These are phyloP conservation scores for Triadica sebifera DNA, from an alignment of 345 rosid genomes.

Conservation along the genomic window DNA sequence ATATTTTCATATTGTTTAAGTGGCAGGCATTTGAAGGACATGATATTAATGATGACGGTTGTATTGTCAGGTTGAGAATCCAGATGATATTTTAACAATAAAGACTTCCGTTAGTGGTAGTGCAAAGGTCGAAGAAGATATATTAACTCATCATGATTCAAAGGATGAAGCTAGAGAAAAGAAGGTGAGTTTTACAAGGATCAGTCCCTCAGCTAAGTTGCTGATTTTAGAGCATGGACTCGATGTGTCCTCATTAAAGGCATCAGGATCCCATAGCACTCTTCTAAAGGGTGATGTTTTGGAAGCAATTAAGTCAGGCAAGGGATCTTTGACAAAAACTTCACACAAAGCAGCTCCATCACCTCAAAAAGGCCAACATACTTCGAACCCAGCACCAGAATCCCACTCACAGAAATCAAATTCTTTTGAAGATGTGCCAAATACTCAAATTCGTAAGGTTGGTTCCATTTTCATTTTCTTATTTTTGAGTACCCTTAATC, in stretches of 20 bases:
- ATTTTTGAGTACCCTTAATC: neutral
- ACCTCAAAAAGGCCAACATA: conserved; percentile 33
- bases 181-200: conserved; percentile 57
- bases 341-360: conserved; percentile 41
- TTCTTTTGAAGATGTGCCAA: conserved; percentile 79
- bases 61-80: conserved; percentile 80
- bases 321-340: conserved; percentile 42
- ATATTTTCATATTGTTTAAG: neutral
- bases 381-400: conserved; percentile 38
- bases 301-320: conserved; percentile 79
- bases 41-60: conserved; percentile 25
- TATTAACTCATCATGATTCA: conserved; percentile 40
- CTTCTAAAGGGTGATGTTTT: conserved; percentile 82
- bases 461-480: conserved; percentile 7
- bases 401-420: conserved; percentile 45
- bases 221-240: conserved; percentile 73
- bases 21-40: conserved; percentile 16
- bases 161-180: conserved; percentile 38
- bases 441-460: conserved; percentile 99
- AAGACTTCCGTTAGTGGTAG: conserved; percentile 51
- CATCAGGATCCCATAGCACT: conserved; percentile 82
- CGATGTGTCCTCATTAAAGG: conserved; percentile 71
- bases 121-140: conserved; percentile 41
- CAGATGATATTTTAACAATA: conserved; percentile 60
- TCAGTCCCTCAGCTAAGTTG: conserved; percentile 86